These are phyloP conservation scores for Cytospora leucostoma DNA, from an alignment of 2,329 filamentous ascomycete genomes.

Conservation along the genomic window DNA sequence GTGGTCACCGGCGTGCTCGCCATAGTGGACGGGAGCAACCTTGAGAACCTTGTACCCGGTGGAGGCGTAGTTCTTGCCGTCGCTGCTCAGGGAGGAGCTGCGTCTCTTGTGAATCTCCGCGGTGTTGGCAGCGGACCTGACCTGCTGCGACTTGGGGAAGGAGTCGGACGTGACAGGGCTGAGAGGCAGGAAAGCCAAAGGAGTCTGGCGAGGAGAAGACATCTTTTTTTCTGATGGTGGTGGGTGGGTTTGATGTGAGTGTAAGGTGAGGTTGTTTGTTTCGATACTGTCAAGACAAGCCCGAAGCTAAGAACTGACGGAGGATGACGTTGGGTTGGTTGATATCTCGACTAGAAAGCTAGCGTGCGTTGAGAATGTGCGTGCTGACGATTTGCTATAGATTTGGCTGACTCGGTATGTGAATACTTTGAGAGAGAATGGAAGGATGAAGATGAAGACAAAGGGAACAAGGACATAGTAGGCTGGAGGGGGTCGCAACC, in stretches of 20 bases:
- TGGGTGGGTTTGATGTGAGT: neutral
- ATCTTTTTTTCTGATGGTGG: slow-evolving; percentile 9
- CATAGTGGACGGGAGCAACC: slow-evolving; percentile 65
- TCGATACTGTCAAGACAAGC: too few relatives aligned
- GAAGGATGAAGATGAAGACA: neutral
- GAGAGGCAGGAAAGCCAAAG: slow-evolving; percentile 54
- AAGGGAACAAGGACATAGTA: neutral
- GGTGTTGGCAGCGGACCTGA: slow-evolving; percentile 28
- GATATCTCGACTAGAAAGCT: neutral
- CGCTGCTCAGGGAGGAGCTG: slow-evolving; percentile 56
- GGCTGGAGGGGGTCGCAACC: slow-evolving; percentile 8
- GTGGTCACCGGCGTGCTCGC: slow-evolving; percentile 59
- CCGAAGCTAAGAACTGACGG: neutral
- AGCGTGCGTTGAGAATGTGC: neutral
- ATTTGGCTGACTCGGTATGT: neutral
- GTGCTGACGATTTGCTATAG: neutral
- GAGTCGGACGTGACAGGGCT: slow-evolving; percentile 60
- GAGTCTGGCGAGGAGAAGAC: slow-evolving; percentile 21
- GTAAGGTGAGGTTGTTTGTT: neutral
- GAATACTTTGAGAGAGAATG: neutral
- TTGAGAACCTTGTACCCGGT: slow-evolving; percentile 56
- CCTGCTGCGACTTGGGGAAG: slow-evolving; percentile 49
- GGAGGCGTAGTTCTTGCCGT: slow-evolving; percentile 39
- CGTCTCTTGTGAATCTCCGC: slow-evolving; percentile 45
- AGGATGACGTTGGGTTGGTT: neutral